Percentiles rank a stretch among this genome's conserved stretches.
phyloP scores from a whole-genome alignment of 2,329 filamentous ascomycete genomes.

The Xylaria sp. region DNA sequence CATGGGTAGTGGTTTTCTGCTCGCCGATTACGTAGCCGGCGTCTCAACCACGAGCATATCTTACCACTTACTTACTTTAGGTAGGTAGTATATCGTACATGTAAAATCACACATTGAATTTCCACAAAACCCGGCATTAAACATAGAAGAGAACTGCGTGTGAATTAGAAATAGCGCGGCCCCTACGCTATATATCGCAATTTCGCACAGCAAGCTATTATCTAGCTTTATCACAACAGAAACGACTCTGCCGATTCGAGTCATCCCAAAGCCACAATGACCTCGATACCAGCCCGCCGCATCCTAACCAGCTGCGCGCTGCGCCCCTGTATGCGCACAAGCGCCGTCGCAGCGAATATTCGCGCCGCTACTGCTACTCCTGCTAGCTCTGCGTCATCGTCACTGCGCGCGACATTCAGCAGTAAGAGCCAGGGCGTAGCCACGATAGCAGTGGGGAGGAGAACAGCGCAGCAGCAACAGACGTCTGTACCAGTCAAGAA shows the following conservation, averaged over 20 bases:
- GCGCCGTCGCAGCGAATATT: neutral
- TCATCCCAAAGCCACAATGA: too few species aligned
- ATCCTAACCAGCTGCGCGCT: constrained; percentile 11
- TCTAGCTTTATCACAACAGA: neutral
- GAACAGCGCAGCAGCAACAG: neutral
- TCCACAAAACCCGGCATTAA: too few species aligned
- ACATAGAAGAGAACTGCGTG: too few species aligned
- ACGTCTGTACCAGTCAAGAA: neutral
- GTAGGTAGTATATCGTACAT: too few species aligned
- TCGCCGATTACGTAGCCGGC: neutral
- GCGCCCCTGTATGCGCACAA: constrained; percentile 9
- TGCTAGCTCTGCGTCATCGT: neutral
- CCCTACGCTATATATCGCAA: too few species aligned
- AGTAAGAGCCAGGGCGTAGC: neutral
- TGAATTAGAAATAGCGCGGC: too few species aligned
- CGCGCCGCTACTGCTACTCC: neutral
- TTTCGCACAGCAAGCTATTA: neutral
- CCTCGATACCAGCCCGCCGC: constrained; percentile 32
- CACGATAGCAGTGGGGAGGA: neutral
- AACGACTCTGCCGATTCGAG: too few species aligned
- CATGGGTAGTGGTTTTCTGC: neutral
- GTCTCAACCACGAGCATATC: too few species aligned
- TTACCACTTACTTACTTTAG: too few species aligned
- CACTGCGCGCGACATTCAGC: constrained; percentile 11
- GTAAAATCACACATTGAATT: too few species aligned